These are phyloP conservation scores for Aspergillus terreus DNA, from an alignment of 2,329 filamentous ascomycete genomes.

Conservation along the genomic window DNA sequence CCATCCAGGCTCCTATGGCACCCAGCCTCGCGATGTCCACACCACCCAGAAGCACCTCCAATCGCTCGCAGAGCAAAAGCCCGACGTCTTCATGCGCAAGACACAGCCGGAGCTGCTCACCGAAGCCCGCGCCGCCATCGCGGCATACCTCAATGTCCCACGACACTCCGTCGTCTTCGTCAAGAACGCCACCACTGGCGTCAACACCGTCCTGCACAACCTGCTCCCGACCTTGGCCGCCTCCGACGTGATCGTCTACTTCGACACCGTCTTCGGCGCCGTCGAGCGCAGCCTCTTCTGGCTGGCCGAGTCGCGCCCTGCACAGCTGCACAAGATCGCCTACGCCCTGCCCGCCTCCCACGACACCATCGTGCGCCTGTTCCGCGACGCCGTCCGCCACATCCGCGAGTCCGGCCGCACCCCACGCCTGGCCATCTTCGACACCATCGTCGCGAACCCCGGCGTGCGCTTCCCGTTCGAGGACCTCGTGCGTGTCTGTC, in stretches of 20 bases:
- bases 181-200: constrained; percentile 68
- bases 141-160: constrained; percentile 63
- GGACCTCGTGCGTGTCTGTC: constrained; percentile 60
- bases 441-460: constrained; percentile 74
- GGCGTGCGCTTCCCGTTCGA: constrained; percentile 79
- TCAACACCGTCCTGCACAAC: constrained; percentile 75
- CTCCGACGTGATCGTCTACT: constrained; percentile 70
- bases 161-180: constrained; percentile 69
- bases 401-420: constrained; percentile 57
- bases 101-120: constrained; percentile 62
- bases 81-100: constrained; percentile 74
- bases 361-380: constrained; percentile 58
- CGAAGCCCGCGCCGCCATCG: constrained; percentile 60
- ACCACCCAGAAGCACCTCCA: constrained; percentile 62
- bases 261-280: constrained; percentile 73
- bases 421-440: constrained; percentile 69
- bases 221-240: constrained; percentile 57
- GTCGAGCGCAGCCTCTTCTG: constrained; percentile 72
- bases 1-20: constrained; percentile 67
- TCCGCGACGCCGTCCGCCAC: constrained; percentile 56
- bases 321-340: constrained; percentile 51
- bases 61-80: constrained; percentile 61
- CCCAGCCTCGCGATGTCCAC: constrained; percentile 62
- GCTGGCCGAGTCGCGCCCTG: constrained; percentile 63
- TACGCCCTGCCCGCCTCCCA: constrained; percentile 69